phyloP scores from a whole-genome alignment of 2,329 filamentous ascomycete species.

The Penicillium sp. region DNA sequence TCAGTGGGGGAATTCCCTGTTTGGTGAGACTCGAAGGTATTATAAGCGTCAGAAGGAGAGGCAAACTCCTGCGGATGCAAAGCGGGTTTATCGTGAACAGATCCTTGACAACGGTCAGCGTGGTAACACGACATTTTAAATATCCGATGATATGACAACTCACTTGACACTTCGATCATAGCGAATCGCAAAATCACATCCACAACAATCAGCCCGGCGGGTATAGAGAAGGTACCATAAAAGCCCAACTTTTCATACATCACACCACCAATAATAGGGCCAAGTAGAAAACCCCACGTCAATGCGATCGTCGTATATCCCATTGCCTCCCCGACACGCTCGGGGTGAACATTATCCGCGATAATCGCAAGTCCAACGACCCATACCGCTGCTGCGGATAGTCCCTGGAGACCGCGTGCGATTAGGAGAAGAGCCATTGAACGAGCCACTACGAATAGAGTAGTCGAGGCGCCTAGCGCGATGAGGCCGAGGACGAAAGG shows the following conservation, averaged over 20 bases:
- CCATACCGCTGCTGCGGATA: conserved; percentile 64
- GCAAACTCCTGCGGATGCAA: neutral
- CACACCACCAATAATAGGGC: conserved; percentile 63
- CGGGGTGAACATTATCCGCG: conserved; percentile 61
- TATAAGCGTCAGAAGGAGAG: conserved; percentile 9
- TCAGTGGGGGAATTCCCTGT: neutral
- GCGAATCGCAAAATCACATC: conserved; percentile 65
- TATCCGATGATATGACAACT: neutral
- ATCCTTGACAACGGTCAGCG: neutral
- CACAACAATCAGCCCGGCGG: conserved; percentile 56
- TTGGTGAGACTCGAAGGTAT: neutral
- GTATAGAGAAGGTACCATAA: conserved; percentile 37
- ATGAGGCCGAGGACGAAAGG: conserved; percentile 63
- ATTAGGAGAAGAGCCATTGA: conserved; percentile 53
- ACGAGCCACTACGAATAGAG: conserved; percentile 58
- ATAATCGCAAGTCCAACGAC: conserved; percentile 63
- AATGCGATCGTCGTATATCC: conserved; percentile 58
- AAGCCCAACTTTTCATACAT: conserved; percentile 50
- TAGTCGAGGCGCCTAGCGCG: conserved; percentile 57
- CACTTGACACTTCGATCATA: conserved; percentile 56
- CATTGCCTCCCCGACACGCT: conserved; percentile 64
- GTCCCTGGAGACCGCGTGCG: conserved; percentile 61
- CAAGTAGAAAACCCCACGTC: conserved; percentile 60
- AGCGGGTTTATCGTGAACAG: neutral
- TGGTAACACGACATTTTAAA: neutral